phyloP scores from a whole-genome alignment of 108 stramenopile genomes.

The Discostella stelligeroides region DNA sequence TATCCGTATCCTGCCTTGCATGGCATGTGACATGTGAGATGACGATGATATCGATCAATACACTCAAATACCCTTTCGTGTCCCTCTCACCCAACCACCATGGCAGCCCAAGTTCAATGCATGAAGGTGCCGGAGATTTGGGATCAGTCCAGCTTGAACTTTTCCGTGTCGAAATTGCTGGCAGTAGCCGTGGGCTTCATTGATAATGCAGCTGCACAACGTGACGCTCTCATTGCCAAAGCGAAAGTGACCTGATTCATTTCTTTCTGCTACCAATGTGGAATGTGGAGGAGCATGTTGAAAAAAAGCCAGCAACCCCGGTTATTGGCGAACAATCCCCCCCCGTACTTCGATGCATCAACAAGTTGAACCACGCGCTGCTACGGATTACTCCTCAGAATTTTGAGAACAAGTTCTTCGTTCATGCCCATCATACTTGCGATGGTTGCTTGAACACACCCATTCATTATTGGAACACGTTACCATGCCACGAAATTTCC shows the following conservation, averaged over 20 bases:
- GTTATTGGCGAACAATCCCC: too few species aligned
- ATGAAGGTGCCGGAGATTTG: slow-evolving; percentile 60
- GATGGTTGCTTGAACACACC: slow-evolving; percentile 81
- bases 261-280: slow-evolving; percentile 52
- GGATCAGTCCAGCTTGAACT: slow-evolving; percentile 16
- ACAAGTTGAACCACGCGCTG: background rate
- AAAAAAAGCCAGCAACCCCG: slow-evolving; percentile 12
- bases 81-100: too few species aligned
- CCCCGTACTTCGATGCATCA: too few species aligned
- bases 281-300: background rate
- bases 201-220: slow-evolving; percentile 23
- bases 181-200: slow-evolving; percentile 47
- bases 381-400: background rate
- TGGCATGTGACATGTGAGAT: too few species aligned
- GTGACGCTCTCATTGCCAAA: slow-evolving; percentile 25
- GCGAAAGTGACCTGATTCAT: slow-evolving; percentile 67
- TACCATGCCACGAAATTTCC: slow-evolving; percentile 78
- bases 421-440: slow-evolving; percentile 89
- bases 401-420: slow-evolving; percentile 16
- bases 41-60: too few species aligned
- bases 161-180: slow-evolving; percentile 62
- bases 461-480: slow-evolving; percentile 79
- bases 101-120: slow-evolving; percentile 63
- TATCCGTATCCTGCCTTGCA: too few species aligned
- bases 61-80: too few species aligned